Conservation (phyloP, 78 protist species). For the Monocercomonoides exilis region DNA sequence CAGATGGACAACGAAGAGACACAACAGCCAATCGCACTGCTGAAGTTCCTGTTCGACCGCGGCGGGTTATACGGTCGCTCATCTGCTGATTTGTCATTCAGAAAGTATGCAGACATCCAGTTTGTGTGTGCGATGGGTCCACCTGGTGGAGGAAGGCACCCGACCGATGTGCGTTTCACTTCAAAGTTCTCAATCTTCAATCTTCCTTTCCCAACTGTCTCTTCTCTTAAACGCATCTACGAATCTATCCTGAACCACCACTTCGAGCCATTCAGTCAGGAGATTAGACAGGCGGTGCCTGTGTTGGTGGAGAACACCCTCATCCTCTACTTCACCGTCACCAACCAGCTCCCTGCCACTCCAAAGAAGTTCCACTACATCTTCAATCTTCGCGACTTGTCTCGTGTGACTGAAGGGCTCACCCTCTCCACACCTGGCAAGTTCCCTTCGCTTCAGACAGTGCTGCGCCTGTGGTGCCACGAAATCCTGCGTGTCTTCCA, state of each 20-base stretch:
- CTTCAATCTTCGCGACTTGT: conserved; percentile 43
- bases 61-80: conserved; percentile 45
- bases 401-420: conserved; percentile 42
- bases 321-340: conserved; percentile 14
- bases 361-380: conserved; percentile 43
- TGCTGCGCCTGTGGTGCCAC: conserved; percentile 28
- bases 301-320: conserved; percentile 12
- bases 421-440: conserved; percentile 6
- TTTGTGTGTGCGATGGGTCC: conserved; percentile 70
- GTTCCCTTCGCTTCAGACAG: conserved; percentile 9
- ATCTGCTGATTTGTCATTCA: background rate
- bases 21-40: conserved; percentile 63
- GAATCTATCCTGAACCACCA: conserved; percentile 1
- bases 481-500: conserved; percentile 27
- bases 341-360: conserved; percentile 15
- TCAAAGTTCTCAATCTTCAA: conserved; percentile 34
- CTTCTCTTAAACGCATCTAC: conserved; percentile 45
- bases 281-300: background rate
- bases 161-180: conserved; percentile 58
- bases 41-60: conserved; percentile 44
- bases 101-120: conserved; percentile 25
- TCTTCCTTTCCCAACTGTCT: conserved; percentile 40
- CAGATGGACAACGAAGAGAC: conserved; percentile 59
- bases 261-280: conserved; percentile 19
- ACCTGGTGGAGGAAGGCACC: conserved; percentile 75